A percentile compares a stretch with the other conserved stretches of the same genome.
These are phyloP conservation scores for Venturiaceae sp. DNA, from an alignment of 2,329 filamentous ascomycete genomes.

Conservation along the genomic window DNA sequence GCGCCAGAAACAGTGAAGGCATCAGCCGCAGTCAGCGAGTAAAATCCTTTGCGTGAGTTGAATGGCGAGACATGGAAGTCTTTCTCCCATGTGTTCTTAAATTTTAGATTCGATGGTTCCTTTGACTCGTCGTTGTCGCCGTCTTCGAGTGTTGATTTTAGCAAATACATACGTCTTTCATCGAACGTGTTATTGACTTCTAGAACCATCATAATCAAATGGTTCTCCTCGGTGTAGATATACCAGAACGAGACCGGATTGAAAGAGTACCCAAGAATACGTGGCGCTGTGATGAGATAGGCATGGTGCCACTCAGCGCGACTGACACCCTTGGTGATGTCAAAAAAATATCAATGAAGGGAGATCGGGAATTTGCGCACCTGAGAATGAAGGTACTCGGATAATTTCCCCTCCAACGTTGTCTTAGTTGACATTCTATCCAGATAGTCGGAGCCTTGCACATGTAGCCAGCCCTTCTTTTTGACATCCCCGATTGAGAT, in stretches of 20 bases:
- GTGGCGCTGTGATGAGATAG: conserved; percentile 62
- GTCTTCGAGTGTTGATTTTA: conserved; percentile 31
- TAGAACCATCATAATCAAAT: conserved; percentile 54
- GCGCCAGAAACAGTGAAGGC: conserved; percentile 25
- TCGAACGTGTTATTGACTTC: conserved; percentile 73
- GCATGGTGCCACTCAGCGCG: conserved; percentile 53
- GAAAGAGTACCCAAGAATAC: conserved; percentile 60
- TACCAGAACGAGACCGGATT: conserved; percentile 77
- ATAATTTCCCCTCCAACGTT: conserved; percentile 55
- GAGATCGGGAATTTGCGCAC: conserved; percentile 26
- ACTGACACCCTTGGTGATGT: conserved; percentile 41
- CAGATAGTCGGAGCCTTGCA: conserved; percentile 53
- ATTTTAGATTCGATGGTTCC: conserved; percentile 15
- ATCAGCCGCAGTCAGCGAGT: conserved; percentile 35
- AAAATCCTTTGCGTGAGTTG: conserved; percentile 45
- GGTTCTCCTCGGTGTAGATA: conserved; percentile 50
- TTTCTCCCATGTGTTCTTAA: conserved; percentile 51
- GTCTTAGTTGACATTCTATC: conserved; percentile 40
- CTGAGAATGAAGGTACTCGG: conserved; percentile 46
- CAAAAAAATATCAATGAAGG: not conserved
- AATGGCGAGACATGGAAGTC: conserved; percentile 72
- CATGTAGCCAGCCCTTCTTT: conserved; percentile 44
- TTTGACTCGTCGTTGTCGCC: not conserved
- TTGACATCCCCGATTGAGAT: conserved; percentile 36
- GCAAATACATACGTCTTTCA: conserved; percentile 57